A percentile compares a stretch with the other conserved stretches of the same genome.
phyloP scores from a whole-genome alignment of 2,329 filamentous ascomycete species.

The Aspergillus bombycis region DNA sequence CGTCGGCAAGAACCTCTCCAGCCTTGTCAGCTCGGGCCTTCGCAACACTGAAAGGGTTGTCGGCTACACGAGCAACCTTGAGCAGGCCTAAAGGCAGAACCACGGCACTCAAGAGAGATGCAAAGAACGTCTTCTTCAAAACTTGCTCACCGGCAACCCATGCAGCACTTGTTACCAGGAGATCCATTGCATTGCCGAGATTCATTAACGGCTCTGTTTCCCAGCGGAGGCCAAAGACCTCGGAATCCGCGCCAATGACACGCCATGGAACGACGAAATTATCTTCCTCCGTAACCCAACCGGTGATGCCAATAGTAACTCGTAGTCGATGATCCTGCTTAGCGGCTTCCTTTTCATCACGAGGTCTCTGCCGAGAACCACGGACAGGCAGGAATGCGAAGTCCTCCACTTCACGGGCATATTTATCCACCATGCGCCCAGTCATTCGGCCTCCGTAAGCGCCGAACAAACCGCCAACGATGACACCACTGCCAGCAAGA shows the following conservation, averaged over 20 bases:
- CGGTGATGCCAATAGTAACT: conserved; percentile 80
- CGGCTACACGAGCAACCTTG: conserved; percentile 68
- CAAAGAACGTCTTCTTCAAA: conserved; percentile 71
- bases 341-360: conserved; percentile 44
- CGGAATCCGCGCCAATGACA: conserved; percentile 70
- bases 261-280: conserved; percentile 80
- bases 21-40: conserved; percentile 79
- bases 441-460: conserved; percentile 87
- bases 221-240: conserved; percentile 83
- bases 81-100: conserved; percentile 71
- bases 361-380: conserved; percentile 52
- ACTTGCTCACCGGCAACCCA: conserved; percentile 79
- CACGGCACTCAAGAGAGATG: conserved; percentile 65
- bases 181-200: conserved; percentile 76
- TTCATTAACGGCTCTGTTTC: conserved; percentile 77
- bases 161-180: conserved; percentile 76
- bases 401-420: conserved; percentile 82
- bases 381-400: conserved; percentile 82
- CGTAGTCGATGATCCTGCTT: conserved; percentile 68
- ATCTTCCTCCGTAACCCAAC: conserved; percentile 74
- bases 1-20: conserved; percentile 77
- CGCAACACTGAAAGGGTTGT: conserved; percentile 81
- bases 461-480: conserved; percentile 85
- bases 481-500: conserved; percentile 75
- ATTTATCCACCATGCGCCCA: conserved; percentile 84